Base-by-base conservation (phyloP, 345 rosid species). In the Dimocarpus longan region DNA sequence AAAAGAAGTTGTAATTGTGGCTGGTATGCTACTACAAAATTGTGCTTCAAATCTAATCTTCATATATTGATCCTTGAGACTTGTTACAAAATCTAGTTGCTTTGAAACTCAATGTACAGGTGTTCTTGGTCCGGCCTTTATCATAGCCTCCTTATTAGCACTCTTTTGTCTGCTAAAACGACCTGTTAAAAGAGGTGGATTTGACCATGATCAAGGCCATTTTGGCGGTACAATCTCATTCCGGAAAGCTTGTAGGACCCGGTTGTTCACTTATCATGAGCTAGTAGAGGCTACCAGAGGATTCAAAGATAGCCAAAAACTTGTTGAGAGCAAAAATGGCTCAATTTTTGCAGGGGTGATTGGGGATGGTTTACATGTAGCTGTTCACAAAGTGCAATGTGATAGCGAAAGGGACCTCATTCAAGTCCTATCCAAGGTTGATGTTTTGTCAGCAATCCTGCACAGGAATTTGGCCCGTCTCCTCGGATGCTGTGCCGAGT, bases 241-340 rank as follows among this genome's bases (percentile, higher is more conserved):
- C 81, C 84, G 91, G 37, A 93, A 93, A 87, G 88, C 91, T 71
- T 90, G 90, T 80, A 88, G 88, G 83, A 81, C 93, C n/a, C 89
- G 89, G 70, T 71, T 88, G 42, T 91, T 93, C 81, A 80, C 84
- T 69, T 89, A 87, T 85, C 87, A 87, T 26, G 98, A 94, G 85
- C 89, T 94, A 62, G 90, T 90, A 70, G 91, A 88, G 80, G 94
- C 97, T 37, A 87, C 95, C 3, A 85, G 80, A 81, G 91, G 90
- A 60, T 93, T 90, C 76, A 88, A 85, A 77, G 93, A 86, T 4
- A 76, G 73, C 52, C 90, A 88, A 28, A 91, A 84, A 76, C 88
- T 90, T 46, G 87, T 83, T 24, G 84, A 84, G 22, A 87, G 85
- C 52, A 74, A 62, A 32, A 86, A 86, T 60, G 92, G 93, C 10